Percentiles rank a stretch among this genome's conserved stretches.
Conservation (phyloP, 441 rosid genomes). For the Melianthus villosus region DNA sequence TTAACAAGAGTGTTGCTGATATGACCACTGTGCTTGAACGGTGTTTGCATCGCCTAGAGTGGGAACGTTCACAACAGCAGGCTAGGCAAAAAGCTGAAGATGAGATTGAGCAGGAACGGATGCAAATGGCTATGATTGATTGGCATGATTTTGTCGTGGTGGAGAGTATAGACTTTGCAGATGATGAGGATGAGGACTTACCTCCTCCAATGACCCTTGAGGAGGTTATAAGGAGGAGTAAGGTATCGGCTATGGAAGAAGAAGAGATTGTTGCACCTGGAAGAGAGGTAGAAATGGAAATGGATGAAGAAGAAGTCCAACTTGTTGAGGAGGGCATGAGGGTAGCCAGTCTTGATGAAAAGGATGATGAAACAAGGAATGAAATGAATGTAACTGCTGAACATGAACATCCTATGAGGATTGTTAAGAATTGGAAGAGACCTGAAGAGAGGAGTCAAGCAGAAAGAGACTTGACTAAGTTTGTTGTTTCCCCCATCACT, state of each 20-base stretch:
- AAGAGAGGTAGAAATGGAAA: conserved; percentile 91
- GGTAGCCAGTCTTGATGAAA: conserved; percentile 56
- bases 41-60: conserved; percentile 81
- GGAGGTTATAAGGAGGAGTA: conserved; percentile 82
- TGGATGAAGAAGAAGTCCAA: conserved; percentile 95
- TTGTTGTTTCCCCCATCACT: conserved; percentile 82
- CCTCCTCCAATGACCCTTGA: conserved; percentile 90
- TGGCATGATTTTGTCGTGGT: conserved; percentile 97
- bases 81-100: conserved; percentile 88
- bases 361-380: conserved; percentile 23
- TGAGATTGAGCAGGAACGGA: conserved; percentile 85
- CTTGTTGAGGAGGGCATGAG: conserved; percentile 94
- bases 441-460: conserved; percentile 83
- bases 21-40: conserved; percentile 80
- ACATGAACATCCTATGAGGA: conserved; percentile 77
- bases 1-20: conserved; percentile 41
- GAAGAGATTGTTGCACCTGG: conserved; percentile 75
- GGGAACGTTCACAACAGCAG: conserved; percentile 91
- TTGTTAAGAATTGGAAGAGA: conserved; percentile 95
- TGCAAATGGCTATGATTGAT: conserved; percentile 93
- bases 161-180: conserved; percentile 76
- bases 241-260: conserved; percentile 49
- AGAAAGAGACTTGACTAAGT: conserved; percentile 78
- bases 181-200: conserved; percentile 84
- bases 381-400: conserved; percentile 32